Conservation (phyloP, 2,329 filamentous ascomycete species). For the Stromatinia cepivora region DNA sequence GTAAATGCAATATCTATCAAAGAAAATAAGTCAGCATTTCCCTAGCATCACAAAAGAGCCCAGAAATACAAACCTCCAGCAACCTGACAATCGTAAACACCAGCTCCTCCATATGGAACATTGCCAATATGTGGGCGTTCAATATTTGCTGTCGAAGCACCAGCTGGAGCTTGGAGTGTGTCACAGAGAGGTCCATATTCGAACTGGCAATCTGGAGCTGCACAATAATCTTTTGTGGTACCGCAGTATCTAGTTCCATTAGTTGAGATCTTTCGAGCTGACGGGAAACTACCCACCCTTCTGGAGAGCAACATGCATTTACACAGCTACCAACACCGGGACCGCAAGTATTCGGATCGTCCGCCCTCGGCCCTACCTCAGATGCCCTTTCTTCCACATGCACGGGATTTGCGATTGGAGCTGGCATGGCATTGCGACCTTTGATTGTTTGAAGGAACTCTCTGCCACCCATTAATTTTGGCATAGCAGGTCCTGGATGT, state of each 20-base stretch:
- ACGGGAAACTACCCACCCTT: constrained; percentile 31
- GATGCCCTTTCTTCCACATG: constrained; percentile 21
- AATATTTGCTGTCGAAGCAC: constrained; percentile 55
- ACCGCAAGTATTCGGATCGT: constrained; percentile 34
- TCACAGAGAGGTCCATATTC: constrained; percentile 62
- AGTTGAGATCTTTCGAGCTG: not conserved
- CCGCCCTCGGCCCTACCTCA: constrained; percentile 25
- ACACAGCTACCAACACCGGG: constrained; percentile 34
- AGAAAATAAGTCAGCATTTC: not conserved
- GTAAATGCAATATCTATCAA: constrained; percentile 59
- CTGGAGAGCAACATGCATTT: constrained; percentile 36
- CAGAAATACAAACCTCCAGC: constrained; percentile 46
- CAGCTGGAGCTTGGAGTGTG: constrained; percentile 50
- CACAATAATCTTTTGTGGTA: constrained; percentile 52
- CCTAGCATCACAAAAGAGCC: too few species aligned
- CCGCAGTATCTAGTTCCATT: constrained; percentile 34
- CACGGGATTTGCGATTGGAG: constrained; percentile 14
- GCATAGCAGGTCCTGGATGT: constrained; percentile 30
- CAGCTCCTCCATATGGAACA: constrained; percentile 56
- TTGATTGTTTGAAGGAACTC: constrained; percentile 36
- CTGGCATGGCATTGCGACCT: constrained; percentile 29
- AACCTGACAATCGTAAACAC: constrained; percentile 56
- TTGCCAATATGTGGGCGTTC: constrained; percentile 52
- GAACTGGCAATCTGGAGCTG: constrained; percentile 61
- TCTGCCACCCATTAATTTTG: constrained; percentile 34